phyloP scores from a whole-genome alignment of 202 grass and related monocot genomes.

The Setaria italica region DNA sequence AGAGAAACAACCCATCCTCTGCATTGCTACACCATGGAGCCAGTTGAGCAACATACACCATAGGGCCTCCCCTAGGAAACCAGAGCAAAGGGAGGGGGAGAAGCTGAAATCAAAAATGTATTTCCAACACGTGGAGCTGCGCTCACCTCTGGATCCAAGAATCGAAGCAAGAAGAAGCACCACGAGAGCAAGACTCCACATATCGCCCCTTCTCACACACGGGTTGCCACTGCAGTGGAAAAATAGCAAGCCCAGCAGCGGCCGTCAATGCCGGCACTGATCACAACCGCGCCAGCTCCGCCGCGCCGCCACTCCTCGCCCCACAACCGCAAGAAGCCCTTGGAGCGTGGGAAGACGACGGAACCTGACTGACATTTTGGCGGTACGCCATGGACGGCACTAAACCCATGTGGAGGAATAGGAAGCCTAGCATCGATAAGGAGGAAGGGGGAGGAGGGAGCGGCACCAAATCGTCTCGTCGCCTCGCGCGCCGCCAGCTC shows the following conservation, averaged over 20 bases:
- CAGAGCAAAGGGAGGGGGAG: no score
- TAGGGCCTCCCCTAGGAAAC: neutral
- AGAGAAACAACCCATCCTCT: neutral
- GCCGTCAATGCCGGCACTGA: constrained; percentile 24
- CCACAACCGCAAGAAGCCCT: constrained; percentile 25
- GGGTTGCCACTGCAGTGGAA: neutral
- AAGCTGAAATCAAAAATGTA: neutral
- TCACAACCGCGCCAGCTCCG: constrained; percentile 15
- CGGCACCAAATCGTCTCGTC: no score
- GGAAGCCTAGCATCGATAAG: neutral
- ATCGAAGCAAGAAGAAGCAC: constrained; percentile 51
- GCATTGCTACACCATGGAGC: neutral
- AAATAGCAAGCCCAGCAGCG: neutral
- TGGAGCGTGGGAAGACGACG: constrained; percentile 31
- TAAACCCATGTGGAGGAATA: constrained; percentile 26
- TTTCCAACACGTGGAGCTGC: constrained; percentile 14
- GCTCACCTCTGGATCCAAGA: constrained; percentile 78
- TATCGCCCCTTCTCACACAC: constrained; percentile 18
- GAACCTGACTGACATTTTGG: constrained; percentile 47
- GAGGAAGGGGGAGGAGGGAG: neutral
- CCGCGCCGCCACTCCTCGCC: constrained; percentile 24
- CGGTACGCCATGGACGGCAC: constrained; percentile 31
- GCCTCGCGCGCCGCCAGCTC: no score
- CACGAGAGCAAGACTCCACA: constrained; percentile 43
- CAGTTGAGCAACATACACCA: neutral